Percentiles rank a stretch among this genome's conserved stretches.
Conservation (phyloP, 192 early-diverging fungal species). For the Coemansia brasiliensis region DNA sequence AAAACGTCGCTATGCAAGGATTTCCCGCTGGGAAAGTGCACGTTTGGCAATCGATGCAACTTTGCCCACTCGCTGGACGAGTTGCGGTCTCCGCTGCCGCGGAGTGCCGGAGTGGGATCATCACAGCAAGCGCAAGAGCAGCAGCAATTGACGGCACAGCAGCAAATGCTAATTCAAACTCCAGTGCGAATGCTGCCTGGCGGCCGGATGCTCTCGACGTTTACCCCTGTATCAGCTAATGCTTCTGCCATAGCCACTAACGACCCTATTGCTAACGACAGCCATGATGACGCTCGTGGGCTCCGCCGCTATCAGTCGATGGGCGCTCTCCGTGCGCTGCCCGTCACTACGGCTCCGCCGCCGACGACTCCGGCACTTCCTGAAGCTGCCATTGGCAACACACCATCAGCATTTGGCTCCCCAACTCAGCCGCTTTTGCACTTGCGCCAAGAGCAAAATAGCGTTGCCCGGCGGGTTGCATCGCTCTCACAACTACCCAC, state of each 20-base stretch:
- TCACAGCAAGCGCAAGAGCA: conserved; percentile 4
- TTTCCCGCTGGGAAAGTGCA: conserved; percentile 86
- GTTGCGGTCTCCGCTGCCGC: conserved; percentile 26
- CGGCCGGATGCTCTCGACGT: conserved; percentile 35
- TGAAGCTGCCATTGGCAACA: conserved; percentile 1
- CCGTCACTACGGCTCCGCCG: not conserved
- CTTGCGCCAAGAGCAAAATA: conserved; percentile 26
- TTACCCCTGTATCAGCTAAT: conserved; percentile 22
- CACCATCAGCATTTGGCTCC: conserved; percentile 5
- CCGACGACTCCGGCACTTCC: conserved; percentile 4
- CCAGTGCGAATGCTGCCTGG: conserved; percentile 40
- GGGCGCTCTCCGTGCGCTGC: conserved; percentile 31
- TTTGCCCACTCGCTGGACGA: conserved; percentile 77
- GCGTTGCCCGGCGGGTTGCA: conserved; percentile 38
- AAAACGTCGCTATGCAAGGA: conserved; percentile 94
- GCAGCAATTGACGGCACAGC: conserved; percentile 16
- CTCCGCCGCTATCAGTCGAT: conserved; percentile 52
- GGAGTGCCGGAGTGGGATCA: not conserved
- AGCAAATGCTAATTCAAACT: conserved; percentile 25
- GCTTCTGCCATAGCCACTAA: not conserved
- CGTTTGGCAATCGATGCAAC: conserved; percentile 92
- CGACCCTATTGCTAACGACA: not conserved
- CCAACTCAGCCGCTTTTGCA: conserved; percentile 22
- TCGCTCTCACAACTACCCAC: conserved; percentile 48
- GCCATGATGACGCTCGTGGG: conserved; percentile 9